Percentiles rank a stretch among this genome's conserved stretches.
Evolutionary conservation across 495 filamentous ascomycete genomes (phyloP).

Genomic region (Darksidea phi): DNA sequence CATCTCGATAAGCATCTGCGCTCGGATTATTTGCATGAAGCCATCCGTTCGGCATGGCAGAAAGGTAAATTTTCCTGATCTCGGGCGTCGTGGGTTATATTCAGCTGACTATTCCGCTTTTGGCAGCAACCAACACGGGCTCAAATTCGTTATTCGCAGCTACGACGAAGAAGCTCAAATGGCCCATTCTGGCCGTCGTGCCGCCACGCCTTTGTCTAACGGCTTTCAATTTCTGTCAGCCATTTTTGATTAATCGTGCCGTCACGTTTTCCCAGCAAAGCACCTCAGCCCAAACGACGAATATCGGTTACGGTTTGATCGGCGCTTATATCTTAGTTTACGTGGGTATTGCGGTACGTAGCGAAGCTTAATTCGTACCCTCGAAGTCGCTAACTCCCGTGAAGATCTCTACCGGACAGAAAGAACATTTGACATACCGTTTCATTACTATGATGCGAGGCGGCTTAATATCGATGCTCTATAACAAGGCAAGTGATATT

Average conservation of each 20-base stretch:
- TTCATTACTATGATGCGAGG: constrained; percentile 61
- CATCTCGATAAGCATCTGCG: constrained; percentile 25
- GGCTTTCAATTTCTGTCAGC: constrained; percentile 63
- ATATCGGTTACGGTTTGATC: constrained; percentile 61
- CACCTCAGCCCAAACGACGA: constrained; percentile 41
- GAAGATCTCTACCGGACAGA: constrained; percentile 47
- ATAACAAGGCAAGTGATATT: constrained; percentile 51
- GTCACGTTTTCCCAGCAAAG: constrained; percentile 51
- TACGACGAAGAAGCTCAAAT: constrained; percentile 50
- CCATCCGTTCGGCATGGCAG: constrained; percentile 23
- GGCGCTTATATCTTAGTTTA: constrained; percentile 65
- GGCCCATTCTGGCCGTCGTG: constrained; percentile 44
- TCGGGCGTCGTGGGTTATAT: not conserved
- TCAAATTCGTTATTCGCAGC: constrained; percentile 50
- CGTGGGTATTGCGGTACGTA: constrained; percentile 55
- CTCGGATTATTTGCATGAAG: constrained; percentile 24
- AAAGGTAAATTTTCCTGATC: constrained; percentile 7
- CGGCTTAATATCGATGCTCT: constrained; percentile 58
- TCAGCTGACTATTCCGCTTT: constrained; percentile 10
- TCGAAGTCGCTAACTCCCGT: not conserved
- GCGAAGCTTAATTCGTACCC: not conserved
- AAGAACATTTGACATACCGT: constrained; percentile 60
- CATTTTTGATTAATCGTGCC: constrained; percentile 59
- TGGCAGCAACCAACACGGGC: constrained; percentile 34
- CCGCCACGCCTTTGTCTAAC: constrained; percentile 56